Conservation (phyloP, 2,329 filamentous ascomycete species). For the Chrysosporium queenslandicum region DNA sequence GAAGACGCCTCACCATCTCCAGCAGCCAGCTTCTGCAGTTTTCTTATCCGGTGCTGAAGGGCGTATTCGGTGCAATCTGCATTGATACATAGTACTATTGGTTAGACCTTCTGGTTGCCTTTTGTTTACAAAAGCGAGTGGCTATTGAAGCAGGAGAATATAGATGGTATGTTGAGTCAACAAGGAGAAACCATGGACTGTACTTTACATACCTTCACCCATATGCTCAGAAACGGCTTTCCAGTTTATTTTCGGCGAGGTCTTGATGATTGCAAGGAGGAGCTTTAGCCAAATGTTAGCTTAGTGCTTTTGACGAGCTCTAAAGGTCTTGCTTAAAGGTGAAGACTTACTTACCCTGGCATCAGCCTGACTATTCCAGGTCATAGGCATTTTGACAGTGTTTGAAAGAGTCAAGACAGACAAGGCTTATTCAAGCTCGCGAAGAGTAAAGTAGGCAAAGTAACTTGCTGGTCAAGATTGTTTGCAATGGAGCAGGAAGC, state of each 20-base stretch:
- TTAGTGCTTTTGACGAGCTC: not conserved
- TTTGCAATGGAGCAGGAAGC: too few relatives aligned
- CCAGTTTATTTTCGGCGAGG: slow-evolving; percentile 18
- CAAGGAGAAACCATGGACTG: not conserved
- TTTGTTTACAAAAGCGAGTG: too few relatives aligned
- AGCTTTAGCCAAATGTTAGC: slow-evolving; percentile 17
- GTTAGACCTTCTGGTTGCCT: too few relatives aligned
- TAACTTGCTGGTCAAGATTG: too few relatives aligned
- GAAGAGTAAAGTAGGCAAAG: too few relatives aligned
- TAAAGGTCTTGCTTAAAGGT: not conserved
- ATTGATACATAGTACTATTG: too few relatives aligned
- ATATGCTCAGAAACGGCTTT: slow-evolving; percentile 19
- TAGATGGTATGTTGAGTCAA: too few relatives aligned
- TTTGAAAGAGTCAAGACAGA: not conserved
- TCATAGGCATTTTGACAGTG: slow-evolving; percentile 22
- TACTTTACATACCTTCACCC: slow-evolving; percentile 17
- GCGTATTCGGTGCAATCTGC: slow-evolving; percentile 21
- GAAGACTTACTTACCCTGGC: slow-evolving; percentile 22
- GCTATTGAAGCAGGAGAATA: too few relatives aligned
- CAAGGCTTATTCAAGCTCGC: too few relatives aligned
- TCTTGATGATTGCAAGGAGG: slow-evolving; percentile 20
- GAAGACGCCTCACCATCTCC: not conserved
- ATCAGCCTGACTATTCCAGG: slow-evolving; percentile 23
- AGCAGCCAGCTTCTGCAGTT: slow-evolving; percentile 17
- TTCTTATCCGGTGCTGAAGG: slow-evolving; percentile 21